Percentiles rank a stretch among this genome's conserved stretches.
phyloP scores from a whole-genome alignment of 2,329 filamentous ascomycete genomes.

The Fusarium tjaetaba region DNA sequence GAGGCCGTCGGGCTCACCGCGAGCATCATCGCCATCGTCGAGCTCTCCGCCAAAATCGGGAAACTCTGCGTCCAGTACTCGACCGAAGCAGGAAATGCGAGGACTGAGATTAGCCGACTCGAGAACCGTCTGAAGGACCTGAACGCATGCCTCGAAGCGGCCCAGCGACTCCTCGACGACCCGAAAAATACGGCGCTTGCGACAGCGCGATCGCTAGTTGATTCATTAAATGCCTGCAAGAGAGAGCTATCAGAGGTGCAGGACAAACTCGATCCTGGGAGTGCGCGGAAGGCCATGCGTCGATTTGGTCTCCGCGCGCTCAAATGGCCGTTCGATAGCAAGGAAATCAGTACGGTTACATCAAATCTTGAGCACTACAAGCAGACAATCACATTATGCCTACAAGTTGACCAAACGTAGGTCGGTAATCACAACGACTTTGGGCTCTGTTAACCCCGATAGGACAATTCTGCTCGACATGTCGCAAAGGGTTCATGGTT shows the following conservation, averaged over 20 bases:
- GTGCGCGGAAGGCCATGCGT: not conserved
- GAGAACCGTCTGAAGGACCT: not conserved
- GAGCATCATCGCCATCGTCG: not conserved
- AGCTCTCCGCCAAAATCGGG: not conserved
- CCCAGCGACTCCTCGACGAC: not conserved
- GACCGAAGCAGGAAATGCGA: not conserved
- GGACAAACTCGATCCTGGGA: not conserved
- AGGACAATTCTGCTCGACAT: not conserved
- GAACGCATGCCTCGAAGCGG: not conserved
- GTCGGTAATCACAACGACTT: rapidly evolving
- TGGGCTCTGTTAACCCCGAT: rapidly evolving
- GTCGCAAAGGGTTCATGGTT: not conserved
- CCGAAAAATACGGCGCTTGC: not conserved
- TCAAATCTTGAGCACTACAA: not conserved
- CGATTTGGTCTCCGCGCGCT: not conserved
- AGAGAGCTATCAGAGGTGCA: rapidly evolving
- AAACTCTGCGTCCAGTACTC: not conserved
- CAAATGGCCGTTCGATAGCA: not conserved
- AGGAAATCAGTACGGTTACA: not conserved
- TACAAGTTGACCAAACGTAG: not conserved
- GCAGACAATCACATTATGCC: not conserved
- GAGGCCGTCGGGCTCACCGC: not conserved
- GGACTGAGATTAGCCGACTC: not conserved
- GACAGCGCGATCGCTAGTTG: not conserved
- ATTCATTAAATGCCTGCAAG: not conserved